Base-by-base conservation (phyloP, 2,329 filamentous ascomycete species). In the Penicillium palitans region DNA sequence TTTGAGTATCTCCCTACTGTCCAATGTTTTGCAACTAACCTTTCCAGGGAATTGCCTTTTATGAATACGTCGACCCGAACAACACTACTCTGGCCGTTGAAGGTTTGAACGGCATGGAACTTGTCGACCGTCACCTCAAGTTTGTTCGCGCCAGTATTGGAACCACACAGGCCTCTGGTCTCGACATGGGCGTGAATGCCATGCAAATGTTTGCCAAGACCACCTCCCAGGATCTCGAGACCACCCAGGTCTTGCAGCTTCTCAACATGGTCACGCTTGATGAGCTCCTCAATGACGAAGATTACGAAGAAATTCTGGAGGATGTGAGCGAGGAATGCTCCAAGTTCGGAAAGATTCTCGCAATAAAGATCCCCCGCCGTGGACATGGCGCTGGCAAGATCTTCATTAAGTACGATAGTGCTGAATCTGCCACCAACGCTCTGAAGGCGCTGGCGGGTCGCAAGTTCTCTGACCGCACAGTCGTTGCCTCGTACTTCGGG, bases 191-290 rank as follows among this genome's bases (percentile, higher is more conserved):
- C 55, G 93, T 99, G 62, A 96, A 95, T 67, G 95, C 95, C 62
- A 98, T 99, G 87, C 96, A 93, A 51, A 92, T 97, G 85, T 90
- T 99, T 68, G 95, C 95, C 39, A 93, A 93, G 58, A 96, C 95
- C 21, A 91, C 88, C 3, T 89, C 90, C 39, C 84, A 84, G 56
- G 90, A 93, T 60, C 81, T 90, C 35, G 92, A 96, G 66, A 87
- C 88, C 60, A 90, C 90, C 64, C 86, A 90, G 56, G 93, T 99
- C 17, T 75, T 99, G 60, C 93, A 96, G 77, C 81, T 99, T 61
- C 85, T 99, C 71, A 99, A 99, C 80, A 99, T 99, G 95, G 93
- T 99, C 37, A 99, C 95, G 0, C 84, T 92, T 0, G 95, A 99
- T 68, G 95, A 99, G 77, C 81, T 99, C 25, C 87, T 97, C 77